Evolutionary conservation across 345 rosid species (phyloP).

Genomic region (Toxicodendron radicans): DNA sequence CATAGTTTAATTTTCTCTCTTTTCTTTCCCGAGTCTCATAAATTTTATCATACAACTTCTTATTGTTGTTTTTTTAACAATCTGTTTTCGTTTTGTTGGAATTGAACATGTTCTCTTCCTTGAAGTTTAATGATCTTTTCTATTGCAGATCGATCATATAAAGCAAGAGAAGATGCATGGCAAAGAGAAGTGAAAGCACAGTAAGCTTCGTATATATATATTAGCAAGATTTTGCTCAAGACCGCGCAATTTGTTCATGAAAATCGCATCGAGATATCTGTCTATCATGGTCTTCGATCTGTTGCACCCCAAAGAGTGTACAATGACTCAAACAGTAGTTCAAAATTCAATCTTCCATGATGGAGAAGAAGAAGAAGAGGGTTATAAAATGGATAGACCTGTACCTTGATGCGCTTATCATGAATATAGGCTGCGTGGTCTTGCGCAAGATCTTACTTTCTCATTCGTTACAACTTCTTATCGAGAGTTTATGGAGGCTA

Average conservation of each 20-base stretch:
- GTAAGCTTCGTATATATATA: neutral
- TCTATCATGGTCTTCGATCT: neutral
- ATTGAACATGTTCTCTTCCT: neutral
- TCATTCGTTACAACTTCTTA: too few species aligned
- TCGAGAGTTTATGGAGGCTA: too few species aligned
- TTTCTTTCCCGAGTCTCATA: too few species aligned
- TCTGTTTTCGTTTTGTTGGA: neutral
- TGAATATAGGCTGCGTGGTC: slow-evolving; percentile 14
- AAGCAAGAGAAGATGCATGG: neutral
- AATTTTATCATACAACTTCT: neutral
- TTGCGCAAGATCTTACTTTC: slow-evolving; percentile 13
- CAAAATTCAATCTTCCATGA: too few species aligned
- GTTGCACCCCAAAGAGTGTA: too few species aligned
- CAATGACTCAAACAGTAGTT: too few species aligned
- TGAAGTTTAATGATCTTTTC: neutral
- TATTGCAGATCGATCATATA: neutral
- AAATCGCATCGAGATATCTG: slow-evolving; percentile 23
- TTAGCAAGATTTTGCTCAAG: slow-evolving; percentile 29
- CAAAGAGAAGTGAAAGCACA: neutral
- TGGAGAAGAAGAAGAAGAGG: slow-evolving; percentile 1
- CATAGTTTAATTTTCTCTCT: too few species aligned
- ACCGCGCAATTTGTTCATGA: slow-evolving; percentile 25
- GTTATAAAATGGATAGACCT: slow-evolving; percentile 15
- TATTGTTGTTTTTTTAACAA: neutral
- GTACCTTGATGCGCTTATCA: slow-evolving; percentile 25